These are phyloP conservation scores for Metschnikowia bowlesiae DNA, from an alignment of 805 yeast species.

Conservation along the genomic window DNA sequence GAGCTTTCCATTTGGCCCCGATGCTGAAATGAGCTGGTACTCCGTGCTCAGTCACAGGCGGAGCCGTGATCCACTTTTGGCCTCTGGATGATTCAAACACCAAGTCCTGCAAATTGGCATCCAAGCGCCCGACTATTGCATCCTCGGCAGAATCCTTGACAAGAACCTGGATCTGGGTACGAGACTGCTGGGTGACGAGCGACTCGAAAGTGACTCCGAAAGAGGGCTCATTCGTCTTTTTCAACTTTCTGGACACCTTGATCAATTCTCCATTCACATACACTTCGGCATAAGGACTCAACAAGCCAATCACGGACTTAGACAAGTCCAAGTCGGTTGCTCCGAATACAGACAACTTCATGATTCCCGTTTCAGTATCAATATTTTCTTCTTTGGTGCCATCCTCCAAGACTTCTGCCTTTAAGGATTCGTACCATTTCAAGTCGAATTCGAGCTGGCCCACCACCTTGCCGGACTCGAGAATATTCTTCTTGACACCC, in stretches of 20 bases:
- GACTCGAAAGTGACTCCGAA: conserved; percentile 64
- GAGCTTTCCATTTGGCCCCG: conserved; percentile 66
- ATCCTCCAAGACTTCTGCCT: conserved; percentile 42
- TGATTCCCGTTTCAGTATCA: conserved; percentile 69
- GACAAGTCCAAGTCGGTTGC: conserved; percentile 55
- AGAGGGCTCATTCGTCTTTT: conserved; percentile 66
- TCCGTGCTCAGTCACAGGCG: conserved; percentile 43
- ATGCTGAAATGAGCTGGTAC: conserved; percentile 41
- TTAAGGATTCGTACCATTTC: conserved; percentile 46
- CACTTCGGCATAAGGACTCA: conserved; percentile 68
- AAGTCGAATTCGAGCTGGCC: conserved; percentile 59
- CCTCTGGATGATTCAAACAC: conserved; percentile 47
- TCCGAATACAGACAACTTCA: conserved; percentile 57
- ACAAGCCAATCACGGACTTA: conserved; percentile 46
- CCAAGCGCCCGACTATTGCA: conserved; percentile 49
- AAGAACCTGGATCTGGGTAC: conserved; percentile 49
- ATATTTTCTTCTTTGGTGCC: conserved; percentile 47
- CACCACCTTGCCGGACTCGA: conserved; percentile 49
- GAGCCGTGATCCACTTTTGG: conserved; percentile 45
- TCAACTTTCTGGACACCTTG: conserved; percentile 57
- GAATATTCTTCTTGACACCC: conserved; percentile 41
- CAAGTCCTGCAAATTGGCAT: conserved; percentile 51
- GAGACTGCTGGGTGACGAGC: conserved; percentile 56
- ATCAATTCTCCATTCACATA: conserved; percentile 52
- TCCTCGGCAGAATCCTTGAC: conserved; percentile 60